Evolutionary conservation across 768 basidiomycete genomes (phyloP), one percentile per base, ranked within the genome.

Genomic region (Lentinula detonsa): DNA sequence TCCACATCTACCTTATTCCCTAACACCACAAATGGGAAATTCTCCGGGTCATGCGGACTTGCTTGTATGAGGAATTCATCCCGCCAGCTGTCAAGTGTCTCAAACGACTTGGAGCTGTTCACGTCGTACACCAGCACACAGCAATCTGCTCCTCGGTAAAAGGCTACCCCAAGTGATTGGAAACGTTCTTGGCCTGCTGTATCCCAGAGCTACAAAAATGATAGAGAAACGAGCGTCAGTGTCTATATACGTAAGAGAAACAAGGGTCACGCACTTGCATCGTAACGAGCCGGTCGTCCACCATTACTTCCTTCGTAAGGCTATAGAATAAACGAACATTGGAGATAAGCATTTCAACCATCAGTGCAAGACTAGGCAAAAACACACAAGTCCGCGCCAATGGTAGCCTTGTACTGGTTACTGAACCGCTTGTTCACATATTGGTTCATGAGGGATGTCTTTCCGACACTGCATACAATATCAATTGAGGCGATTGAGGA

Each of bases 1-100:
- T 98, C 97, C 69, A 98, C 93, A 73, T 99, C 97, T 73, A 99
- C 96, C 93, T 99, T 99, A 79, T 99, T 99, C n/a, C 97, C 97
- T 62, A 99, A 77, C 11, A 99, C 96, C 60, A 99, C 95, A 69
- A 99, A 99, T 5, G 97, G 97, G 75, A 99, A 99, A 79, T 98
- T 98, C 82, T 98, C 97, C 43, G 97, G 95, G 74, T 98, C 96
- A 72, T 96, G 94, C 49, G 97, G 97, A 71, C 93, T 95, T 10
- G 97, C 97, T 78, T 99, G 91, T 68, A 99, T 97, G 67, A 99
- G 85, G 76, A 99, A 99, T 74, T 99, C 97, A 74, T 99, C 97
- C 63, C 97, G 84, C 97, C 97, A 99, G 71, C 94, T 95, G 76
- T 98, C 97, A 52, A 99, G 83, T 31, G 96, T 95, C 76, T 99